Conservation (phyloP, 176 grass and related monocot species). For the Rhipidocladum racemiflorum region DNA sequence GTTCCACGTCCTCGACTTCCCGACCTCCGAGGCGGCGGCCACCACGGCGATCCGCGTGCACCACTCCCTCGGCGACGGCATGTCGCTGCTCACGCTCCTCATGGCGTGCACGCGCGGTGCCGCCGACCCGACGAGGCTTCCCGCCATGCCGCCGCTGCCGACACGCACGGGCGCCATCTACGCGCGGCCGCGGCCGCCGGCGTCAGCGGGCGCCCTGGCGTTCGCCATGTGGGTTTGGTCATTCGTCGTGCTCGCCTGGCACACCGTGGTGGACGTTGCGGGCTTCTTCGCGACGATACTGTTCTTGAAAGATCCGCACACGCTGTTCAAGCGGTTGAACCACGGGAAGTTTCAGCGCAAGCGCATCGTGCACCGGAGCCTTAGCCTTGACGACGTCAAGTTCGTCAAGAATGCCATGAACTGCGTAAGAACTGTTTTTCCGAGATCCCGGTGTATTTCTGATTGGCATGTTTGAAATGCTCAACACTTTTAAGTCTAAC, state of each 20-base stretch:
- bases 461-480: background rate
- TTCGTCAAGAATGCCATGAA: conserved; percentile 65
- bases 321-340: conserved; percentile 57
- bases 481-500: background rate
- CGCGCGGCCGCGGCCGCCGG: conserved; percentile 21
- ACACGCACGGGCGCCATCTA: conserved; percentile 46
- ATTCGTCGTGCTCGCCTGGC: conserved; percentile 52
- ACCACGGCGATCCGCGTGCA: conserved; percentile 63
- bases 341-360: conserved; percentile 35
- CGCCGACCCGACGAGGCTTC: conserved; percentile 54
- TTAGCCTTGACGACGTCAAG: conserved; percentile 76
- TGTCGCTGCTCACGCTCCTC: conserved; percentile 88
- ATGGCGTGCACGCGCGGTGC: conserved; percentile 69
- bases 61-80: conserved; percentile 93
- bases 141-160: conserved; percentile 45
- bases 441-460: background rate
- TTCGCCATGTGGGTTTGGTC: conserved; percentile 37
- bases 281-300: conserved; percentile 50
- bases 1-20: conserved; percentile 51
- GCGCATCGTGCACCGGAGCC: conserved; percentile 61
- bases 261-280: conserved; percentile 54
- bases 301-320: conserved; percentile 60
- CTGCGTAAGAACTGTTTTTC: conserved; percentile 45
- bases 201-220: conserved; percentile 27
- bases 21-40: conserved; percentile 64